These are phyloP conservation scores for Fusarium tjaetaba DNA, from an alignment of 2,329 filamentous ascomycete genomes.

Conservation along the genomic window DNA sequence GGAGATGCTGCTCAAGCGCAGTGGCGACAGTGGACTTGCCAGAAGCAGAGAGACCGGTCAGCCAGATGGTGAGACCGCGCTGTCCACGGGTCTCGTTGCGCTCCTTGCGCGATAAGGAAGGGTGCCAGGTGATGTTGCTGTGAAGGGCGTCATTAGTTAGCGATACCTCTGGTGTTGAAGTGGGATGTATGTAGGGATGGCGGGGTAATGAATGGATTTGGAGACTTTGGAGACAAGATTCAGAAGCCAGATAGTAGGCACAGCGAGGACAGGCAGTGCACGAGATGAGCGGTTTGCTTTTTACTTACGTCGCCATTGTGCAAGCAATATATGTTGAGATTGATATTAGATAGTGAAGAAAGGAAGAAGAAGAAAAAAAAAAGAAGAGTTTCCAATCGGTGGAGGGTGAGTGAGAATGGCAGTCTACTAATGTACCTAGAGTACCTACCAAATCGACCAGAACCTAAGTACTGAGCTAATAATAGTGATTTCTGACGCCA, in stretches of 20 bases:
- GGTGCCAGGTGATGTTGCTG: conserved; percentile 93
- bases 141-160: conserved; percentile 6
- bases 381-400: background rate
- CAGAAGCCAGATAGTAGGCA: conserved; percentile 1
- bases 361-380: background rate
- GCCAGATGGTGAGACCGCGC: conserved; percentile 94
- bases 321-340: background rate
- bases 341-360: background rate
- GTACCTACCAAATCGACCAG: background rate
- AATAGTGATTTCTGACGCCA: conserved; percentile 7
- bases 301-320: conserved; percentile 51
- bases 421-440: background rate
- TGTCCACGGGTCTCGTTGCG: conserved; percentile 81
- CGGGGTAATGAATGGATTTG: conserved; percentile 29
- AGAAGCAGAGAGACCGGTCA: conserved; percentile 94
- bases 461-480: background rate
- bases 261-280: background rate
- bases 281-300: background rate
- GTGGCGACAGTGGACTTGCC: conserved; percentile 98
- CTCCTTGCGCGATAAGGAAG: conserved; percentile 80
- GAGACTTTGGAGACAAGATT: conserved; percentile 5
- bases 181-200: conserved; percentile 24
- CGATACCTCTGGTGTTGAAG: conserved; percentile 12
- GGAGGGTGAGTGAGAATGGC: background rate
- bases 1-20: conserved; percentile 94